Conservation (phyloP, 2,329 filamentous ascomycete species). For the Aspergillus tanneri region DNA sequence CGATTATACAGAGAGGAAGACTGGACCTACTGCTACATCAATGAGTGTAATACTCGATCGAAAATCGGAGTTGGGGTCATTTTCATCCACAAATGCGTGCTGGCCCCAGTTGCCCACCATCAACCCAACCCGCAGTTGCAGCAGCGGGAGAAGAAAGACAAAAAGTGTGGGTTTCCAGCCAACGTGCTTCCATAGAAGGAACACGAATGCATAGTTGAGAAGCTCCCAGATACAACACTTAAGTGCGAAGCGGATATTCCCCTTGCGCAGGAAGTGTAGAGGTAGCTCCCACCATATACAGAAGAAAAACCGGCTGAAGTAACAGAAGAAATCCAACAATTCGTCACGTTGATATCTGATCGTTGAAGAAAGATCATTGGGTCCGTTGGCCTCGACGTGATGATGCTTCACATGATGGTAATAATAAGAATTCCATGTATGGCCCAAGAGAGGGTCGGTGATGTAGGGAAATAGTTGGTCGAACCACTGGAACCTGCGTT, state of each 20-base stretch:
- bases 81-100: constrained; percentile 74
- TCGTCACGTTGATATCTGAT: constrained; percentile 74
- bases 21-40: constrained; percentile 66
- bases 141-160: constrained; percentile 65
- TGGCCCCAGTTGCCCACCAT: constrained; percentile 87
- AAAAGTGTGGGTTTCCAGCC: constrained; percentile 61
- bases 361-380: constrained; percentile 72
- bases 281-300: constrained; percentile 74
- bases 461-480: constrained; percentile 70
- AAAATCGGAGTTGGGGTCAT: constrained; percentile 74
- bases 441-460: too few relatives aligned
- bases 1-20: not conserved
- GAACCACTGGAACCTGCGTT: constrained; percentile 54
- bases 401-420: too few relatives aligned
- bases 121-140: constrained; percentile 65
- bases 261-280: constrained; percentile 67
- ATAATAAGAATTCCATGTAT: too few relatives aligned
- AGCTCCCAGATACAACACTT: constrained; percentile 64
- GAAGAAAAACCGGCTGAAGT: constrained; percentile 71
- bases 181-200: constrained; percentile 49
- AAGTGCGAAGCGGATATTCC: constrained; percentile 55
- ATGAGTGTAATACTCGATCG: constrained; percentile 76
- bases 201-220: constrained; percentile 54
- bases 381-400: too few relatives aligned
- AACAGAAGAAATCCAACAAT: constrained; percentile 64